Conservation (phyloP, 768 basidiomycete species). For the Tylopilus felleus region DNA sequence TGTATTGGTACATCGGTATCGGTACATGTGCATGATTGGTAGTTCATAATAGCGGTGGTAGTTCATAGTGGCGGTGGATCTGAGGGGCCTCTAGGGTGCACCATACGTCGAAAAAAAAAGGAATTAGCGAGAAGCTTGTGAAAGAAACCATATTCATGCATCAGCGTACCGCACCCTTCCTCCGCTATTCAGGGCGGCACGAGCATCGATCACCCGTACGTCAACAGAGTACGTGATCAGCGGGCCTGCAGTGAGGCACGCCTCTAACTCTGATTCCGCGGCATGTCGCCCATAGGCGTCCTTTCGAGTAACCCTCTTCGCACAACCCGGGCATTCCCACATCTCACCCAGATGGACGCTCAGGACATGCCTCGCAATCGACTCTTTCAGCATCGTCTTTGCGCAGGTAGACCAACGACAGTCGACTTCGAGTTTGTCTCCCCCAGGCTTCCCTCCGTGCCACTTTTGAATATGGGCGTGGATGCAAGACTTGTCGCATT, state of each 20-base stretch:
- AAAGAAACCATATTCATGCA: background rate
- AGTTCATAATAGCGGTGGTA: too few relatives aligned
- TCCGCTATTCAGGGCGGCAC: constrained; percentile 5
- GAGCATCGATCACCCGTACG: constrained; percentile 1
- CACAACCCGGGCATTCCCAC: constrained; percentile 15
- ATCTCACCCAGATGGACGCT: constrained; percentile 14
- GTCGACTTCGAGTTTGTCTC: constrained; percentile 3
- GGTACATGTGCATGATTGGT: too few relatives aligned
- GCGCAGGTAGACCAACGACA: constrained; percentile 11
- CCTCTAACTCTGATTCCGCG: background rate
- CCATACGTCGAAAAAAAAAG: too few relatives aligned
- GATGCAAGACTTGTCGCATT: constrained; percentile 15
- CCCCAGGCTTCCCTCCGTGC: constrained; percentile 6
- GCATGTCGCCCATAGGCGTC: constrained; percentile 8
- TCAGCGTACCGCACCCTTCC: background rate
- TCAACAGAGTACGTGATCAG: constrained; percentile 8
- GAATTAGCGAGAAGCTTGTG: background rate
- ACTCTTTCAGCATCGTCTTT: constrained; percentile 20
- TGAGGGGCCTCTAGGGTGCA: too few relatives aligned
- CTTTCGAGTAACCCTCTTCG: constrained; percentile 6
- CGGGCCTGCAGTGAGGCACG: constrained; percentile 7
- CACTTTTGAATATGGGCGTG: constrained; percentile 15
- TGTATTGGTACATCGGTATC: too few relatives aligned
- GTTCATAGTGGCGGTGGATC: too few relatives aligned
- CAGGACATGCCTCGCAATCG: constrained; percentile 14